Conservation (phyloP, 116 monocot genomes). For the Cymodocea nodosa region DNA sequence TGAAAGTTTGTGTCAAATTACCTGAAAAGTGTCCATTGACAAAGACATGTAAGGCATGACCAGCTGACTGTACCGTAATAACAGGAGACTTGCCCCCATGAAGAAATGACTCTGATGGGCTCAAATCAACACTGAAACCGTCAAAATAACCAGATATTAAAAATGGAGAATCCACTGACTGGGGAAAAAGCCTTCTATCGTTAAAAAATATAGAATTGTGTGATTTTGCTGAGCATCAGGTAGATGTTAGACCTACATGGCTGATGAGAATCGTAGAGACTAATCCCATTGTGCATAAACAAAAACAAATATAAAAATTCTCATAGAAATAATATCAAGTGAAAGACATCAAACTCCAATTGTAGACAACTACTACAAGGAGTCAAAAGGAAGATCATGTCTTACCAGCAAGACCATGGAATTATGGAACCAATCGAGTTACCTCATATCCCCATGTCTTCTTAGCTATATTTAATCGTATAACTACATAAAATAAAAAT, state of each 20-base stretch:
- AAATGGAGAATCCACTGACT: background rate
- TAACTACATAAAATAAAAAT: background rate
- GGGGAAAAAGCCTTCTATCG: background rate
- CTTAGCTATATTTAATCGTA: background rate
- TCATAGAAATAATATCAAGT: too few species aligned
- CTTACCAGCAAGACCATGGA: background rate
- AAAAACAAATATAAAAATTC: too few species aligned
- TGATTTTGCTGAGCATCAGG: too few species aligned
- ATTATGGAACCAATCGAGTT: too few species aligned
- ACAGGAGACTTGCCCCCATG: constrained; percentile 49
- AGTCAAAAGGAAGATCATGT: background rate
- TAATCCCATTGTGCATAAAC: too few species aligned
- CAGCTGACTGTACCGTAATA: constrained; percentile 78
- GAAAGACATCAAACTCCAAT: too few species aligned
- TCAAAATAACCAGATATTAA: background rate
- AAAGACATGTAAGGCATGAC: constrained; percentile 92
- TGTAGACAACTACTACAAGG: too few species aligned
- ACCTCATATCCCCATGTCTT: background rate
- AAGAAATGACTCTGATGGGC: constrained; percentile 59
- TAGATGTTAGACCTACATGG: too few species aligned
- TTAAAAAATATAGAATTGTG: background rate
- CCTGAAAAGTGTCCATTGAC: constrained; percentile 89
- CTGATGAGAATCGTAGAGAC: too few species aligned
- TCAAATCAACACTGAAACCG: constrained; percentile 75
- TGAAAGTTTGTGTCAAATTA: constrained; percentile 8